Percentiles rank a stretch among this genome's conserved stretches.
Conservation (phyloP, 192 early-diverging fungal genomes). For the Rhizoclosmatium sp. region DNA sequence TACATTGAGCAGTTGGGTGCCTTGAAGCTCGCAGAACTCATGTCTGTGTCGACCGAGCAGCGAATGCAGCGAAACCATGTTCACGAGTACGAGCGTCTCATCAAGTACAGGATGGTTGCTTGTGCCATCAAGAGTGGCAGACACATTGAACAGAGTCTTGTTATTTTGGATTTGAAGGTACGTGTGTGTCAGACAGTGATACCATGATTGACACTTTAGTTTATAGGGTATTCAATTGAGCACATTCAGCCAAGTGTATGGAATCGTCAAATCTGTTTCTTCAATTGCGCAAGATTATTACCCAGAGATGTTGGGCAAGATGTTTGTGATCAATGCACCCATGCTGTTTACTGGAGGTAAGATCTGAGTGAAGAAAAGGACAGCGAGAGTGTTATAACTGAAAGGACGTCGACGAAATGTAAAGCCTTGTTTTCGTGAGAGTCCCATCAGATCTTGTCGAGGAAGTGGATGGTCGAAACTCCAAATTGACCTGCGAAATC, state of each 20-base stretch:
- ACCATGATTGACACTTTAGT: background rate
- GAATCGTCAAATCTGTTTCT: constrained; percentile 75
- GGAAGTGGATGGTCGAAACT: too few relatives aligned
- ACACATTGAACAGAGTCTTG: constrained; percentile 82
- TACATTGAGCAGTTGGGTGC: constrained; percentile 90
- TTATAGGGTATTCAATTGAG: constrained; percentile 73
- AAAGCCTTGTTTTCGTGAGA: background rate
- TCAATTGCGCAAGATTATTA: constrained; percentile 93
- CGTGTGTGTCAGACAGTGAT: background rate
- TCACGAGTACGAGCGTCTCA: constrained; percentile 76
- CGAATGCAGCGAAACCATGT: constrained; percentile 78
- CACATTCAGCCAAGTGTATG: constrained; percentile 73
- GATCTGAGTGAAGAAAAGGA: background rate
- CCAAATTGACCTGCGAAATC: background rate
- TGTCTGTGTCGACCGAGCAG: constrained; percentile 70
- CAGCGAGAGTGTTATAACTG: background rate
- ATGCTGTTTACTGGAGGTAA: constrained; percentile 73
- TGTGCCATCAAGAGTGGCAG: constrained; percentile 72
- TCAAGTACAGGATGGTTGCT: constrained; percentile 76
- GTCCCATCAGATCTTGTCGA: too few relatives aligned
- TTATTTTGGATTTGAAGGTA: constrained; percentile 87
- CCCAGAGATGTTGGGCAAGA: constrained; percentile 90
- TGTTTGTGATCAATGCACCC: constrained; percentile 94
- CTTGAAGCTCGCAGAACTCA: constrained; percentile 70
- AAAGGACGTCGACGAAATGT: background rate